A percentile compares a stretch with the other conserved stretches of the same genome.
Evolutionary conservation across 106 monocot species (phyloP).

Genomic region (Allium fistulosum): DNA sequence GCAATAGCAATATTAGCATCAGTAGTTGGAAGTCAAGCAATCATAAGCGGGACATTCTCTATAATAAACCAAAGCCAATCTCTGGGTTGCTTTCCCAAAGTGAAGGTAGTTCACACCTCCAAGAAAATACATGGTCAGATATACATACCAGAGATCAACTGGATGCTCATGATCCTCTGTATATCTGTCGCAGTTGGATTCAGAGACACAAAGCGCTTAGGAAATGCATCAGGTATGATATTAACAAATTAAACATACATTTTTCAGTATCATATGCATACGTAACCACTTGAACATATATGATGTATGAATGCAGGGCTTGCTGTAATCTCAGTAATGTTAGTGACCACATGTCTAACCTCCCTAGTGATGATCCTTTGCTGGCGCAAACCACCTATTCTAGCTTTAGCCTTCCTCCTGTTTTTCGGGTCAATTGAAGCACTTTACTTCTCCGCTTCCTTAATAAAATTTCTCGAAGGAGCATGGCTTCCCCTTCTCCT

Average conservation of each 20-base stretch:
- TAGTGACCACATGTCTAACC: conserved; percentile 60
- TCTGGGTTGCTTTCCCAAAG: conserved; percentile 54
- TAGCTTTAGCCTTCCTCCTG: conserved; percentile 50
- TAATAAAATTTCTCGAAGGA: conserved; percentile 60
- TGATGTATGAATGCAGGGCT: conserved; percentile 25
- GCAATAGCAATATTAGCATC: conserved; percentile 44
- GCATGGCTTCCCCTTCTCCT: conserved; percentile 70
- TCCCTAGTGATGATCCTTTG: conserved; percentile 56
- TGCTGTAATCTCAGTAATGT: conserved; percentile 65
- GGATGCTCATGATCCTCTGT: conserved; percentile 61
- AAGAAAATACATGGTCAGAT: conserved; percentile 57
- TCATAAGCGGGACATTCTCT: conserved; percentile 62
- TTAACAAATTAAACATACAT: background rate
- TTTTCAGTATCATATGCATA: background rate
- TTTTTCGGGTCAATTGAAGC: conserved; percentile 56
- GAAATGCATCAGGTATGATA: conserved; percentile 50
- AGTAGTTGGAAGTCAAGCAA: conserved; percentile 54
- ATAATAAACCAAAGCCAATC: conserved; percentile 66
- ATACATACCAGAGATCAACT: conserved; percentile 64
- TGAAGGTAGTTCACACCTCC: conserved; percentile 55
- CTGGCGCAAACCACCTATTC: conserved; percentile 51
- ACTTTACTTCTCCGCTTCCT: conserved; percentile 57
- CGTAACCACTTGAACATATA: background rate
- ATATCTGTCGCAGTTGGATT: conserved; percentile 58
- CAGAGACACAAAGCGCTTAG: conserved; percentile 52